Base-by-base conservation (phyloP, 805 yeast species). In the Kodamaea jinghongensis region DNA sequence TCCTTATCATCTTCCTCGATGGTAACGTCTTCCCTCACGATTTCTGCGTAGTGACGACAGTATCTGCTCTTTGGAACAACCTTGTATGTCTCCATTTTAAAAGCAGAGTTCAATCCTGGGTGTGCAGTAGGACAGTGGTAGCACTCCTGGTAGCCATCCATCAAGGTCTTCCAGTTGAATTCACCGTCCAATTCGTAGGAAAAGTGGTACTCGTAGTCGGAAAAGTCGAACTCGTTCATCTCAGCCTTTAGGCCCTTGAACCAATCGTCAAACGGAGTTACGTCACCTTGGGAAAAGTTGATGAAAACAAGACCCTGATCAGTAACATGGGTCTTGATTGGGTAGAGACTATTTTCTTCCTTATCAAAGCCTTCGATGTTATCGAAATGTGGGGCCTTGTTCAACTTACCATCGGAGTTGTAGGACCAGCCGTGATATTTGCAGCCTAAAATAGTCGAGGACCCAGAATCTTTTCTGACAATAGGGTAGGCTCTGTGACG, bases 81-180 rank as follows among this genome's bases (percentile, higher is more conserved):
- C 47, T 76, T 74, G 56, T 78, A 78, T n/a, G 84, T 78, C 50
- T 74, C 79, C 81, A 78, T 78, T 49, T 62, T 70, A 62, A 78
- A 78, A 9, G 83, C 81, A 23, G 72, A 54, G 36, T 70, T 66
- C 43, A 78, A 61, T 13, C 83, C 83, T 4, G 83, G 83, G 48
- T 78, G 84, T 1, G 83, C 83, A 8, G 83, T 78, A 31, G 84
- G 83, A 56, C 83, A 78, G 55, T 78, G 84, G 60, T 78, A 78
- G 50, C 83, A 78, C 58, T 78, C 83, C 61, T 78, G 82, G 59
- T 78, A 78, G 6, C 84, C 83, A 50, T 78, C 83, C 81, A 78
- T 77, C 44, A 78, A 65, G 4, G 83, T 78, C 51, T 78, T 78
- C 83, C 84, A 78, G 61, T 78, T 78, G 64, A 78, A 78, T 50